phyloP scores from a whole-genome alignment of 148 eudicot species.

The Vaccinium macrocarpon region DNA sequence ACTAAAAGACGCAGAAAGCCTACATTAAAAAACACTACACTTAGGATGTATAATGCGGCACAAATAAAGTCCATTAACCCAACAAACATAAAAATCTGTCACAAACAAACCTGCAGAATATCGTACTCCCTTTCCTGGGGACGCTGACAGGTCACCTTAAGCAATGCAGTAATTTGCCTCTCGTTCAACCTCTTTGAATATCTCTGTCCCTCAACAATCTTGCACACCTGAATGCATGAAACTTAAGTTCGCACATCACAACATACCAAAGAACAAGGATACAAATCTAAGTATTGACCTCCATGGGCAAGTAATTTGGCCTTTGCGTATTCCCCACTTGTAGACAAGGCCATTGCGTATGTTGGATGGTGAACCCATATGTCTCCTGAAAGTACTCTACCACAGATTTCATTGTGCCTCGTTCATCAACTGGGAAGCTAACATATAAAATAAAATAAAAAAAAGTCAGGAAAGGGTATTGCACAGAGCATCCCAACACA shows the following conservation, averaged over 20 bases:
- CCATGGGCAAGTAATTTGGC: slow-evolving; percentile 88
- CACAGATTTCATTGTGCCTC: slow-evolving; percentile 75
- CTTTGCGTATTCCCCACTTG: slow-evolving; percentile 83
- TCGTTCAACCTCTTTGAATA: slow-evolving; percentile 80
- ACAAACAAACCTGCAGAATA: slow-evolving; percentile 57
- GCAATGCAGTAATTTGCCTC: slow-evolving; percentile 74
- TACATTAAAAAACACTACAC: not conserved
- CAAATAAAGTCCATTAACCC: not conserved
- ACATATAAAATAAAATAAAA: not conserved
- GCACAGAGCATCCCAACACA: not conserved
- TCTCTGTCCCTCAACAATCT: slow-evolving; percentile 85
- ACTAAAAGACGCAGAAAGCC: not conserved
- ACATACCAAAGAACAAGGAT: not conserved
- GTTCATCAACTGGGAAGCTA: slow-evolving; percentile 83
- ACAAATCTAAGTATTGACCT: slow-evolving; percentile 38
- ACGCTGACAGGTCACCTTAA: slow-evolving; percentile 86
- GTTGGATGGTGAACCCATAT: slow-evolving; percentile 66
- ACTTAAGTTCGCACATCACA: not conserved
- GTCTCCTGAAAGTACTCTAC: slow-evolving; percentile 77
- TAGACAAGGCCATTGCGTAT: slow-evolving; percentile 78
- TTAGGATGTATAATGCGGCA: not conserved
- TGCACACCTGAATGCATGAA: slow-evolving; percentile 54
- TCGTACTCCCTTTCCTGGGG: slow-evolving; percentile 71
- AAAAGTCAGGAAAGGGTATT: not conserved
- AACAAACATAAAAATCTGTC: not conserved